phyloP scores from a whole-genome alignment of 2,329 filamentous ascomycete genomes.

The Kalmusia sp. region DNA sequence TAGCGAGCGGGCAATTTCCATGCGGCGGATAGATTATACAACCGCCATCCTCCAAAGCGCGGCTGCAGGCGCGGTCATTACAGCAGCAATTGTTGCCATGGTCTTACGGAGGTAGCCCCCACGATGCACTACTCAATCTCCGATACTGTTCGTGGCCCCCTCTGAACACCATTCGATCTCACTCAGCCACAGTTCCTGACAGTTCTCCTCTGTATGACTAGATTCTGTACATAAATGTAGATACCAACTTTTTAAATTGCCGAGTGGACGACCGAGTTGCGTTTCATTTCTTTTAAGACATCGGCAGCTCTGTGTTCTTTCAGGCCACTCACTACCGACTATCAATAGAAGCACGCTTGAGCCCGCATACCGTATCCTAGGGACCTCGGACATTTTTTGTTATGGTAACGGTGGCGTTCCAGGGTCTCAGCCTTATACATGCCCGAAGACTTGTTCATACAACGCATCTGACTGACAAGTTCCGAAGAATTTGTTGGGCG shows the following conservation, averaged over 20 bases:
- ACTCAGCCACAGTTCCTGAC: not conserved
- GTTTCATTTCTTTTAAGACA: not conserved
- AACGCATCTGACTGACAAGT: not conserved
- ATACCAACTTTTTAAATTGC: not conserved
- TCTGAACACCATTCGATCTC: not conserved
- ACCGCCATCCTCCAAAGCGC: conserved; percentile 54
- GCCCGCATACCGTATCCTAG: not conserved
- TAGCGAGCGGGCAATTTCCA: conserved; percentile 53
- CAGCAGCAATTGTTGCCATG: conserved; percentile 35
- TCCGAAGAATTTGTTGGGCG: no score
- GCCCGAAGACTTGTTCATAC: not conserved
- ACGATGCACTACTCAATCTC: not conserved
- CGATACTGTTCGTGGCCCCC: not conserved
- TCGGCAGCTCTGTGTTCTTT: not conserved
- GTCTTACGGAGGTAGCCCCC: conserved; percentile 14
- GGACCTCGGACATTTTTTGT: not conserved
- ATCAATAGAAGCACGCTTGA: no score
- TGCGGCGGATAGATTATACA: conserved; percentile 55
- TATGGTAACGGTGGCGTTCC: not conserved
- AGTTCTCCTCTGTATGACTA: conserved; percentile 1
- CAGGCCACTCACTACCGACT: not conserved
- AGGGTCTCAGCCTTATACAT: not conserved
- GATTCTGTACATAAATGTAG: not conserved
- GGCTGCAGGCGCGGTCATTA: conserved; percentile 49
- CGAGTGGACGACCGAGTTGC: not conserved